Percentiles rank a stretch among this genome's conserved stretches.
Conservation (phyloP, 208 protist genomes). For the Wallacemonas sp. region DNA sequence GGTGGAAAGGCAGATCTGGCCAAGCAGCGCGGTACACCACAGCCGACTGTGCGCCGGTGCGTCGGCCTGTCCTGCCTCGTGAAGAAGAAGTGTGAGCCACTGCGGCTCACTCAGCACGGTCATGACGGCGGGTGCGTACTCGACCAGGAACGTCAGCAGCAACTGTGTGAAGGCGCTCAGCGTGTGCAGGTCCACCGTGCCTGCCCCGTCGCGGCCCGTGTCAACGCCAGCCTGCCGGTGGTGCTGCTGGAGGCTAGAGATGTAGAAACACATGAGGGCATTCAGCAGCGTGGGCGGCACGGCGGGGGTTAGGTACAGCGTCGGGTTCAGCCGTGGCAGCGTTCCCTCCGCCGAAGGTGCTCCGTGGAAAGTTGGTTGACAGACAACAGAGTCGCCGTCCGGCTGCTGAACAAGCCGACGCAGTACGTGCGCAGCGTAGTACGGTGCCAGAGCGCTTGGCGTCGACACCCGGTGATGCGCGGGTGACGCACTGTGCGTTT, state of each 20-base stretch:
- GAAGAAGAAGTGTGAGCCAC: slow-evolving; percentile 45
- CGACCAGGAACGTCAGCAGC: neutral
- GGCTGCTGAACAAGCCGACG: slow-evolving; percentile 34
- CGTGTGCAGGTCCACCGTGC: neutral
- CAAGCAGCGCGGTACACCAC: slow-evolving; percentile 64
- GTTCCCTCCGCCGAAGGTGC: neutral
- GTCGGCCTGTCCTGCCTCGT: slow-evolving; percentile 37
- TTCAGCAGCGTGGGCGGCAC: slow-evolving; percentile 5
- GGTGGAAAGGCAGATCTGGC: slow-evolving; percentile 31
- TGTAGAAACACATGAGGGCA: slow-evolving; percentile 8
- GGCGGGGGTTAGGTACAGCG: neutral
- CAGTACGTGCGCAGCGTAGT: slow-evolving; percentile 72
- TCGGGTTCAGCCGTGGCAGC: neutral
- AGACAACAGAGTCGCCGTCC: neutral
- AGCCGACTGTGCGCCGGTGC: slow-evolving; percentile 52
- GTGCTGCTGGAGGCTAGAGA: neutral
- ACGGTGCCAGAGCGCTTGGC: slow-evolving; percentile 38
- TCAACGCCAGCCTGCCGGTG: neutral
- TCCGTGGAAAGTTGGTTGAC: neutral
- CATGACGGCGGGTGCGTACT: slow-evolving; percentile 14
- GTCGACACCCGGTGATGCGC: neutral
- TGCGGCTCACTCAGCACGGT: slow-evolving; percentile 34
- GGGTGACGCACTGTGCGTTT: neutral
- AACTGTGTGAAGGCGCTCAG: slow-evolving; percentile 2
- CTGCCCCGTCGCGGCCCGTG: neutral